These are phyloP conservation scores for Schizophyllum commune DNA, from an alignment of 1,284 basidiomycete genomes.

Conservation along the genomic window DNA sequence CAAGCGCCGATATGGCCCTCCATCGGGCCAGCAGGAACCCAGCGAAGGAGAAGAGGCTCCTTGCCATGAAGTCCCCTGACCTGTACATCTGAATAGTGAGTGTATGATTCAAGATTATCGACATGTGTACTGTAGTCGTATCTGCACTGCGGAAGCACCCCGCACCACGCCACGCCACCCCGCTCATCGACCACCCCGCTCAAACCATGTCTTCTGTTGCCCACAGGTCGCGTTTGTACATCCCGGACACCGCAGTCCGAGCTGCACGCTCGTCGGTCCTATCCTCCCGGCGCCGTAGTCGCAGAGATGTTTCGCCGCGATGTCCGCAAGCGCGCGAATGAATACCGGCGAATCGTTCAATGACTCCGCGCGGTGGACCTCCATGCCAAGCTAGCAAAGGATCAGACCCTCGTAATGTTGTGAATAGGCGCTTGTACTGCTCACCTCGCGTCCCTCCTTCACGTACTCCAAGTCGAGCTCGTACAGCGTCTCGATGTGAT, in stretches of 20 bases:
- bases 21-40: too few relatives aligned
- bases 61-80: too few relatives aligned
- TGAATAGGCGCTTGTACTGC: constrained; percentile 16
- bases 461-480: constrained; percentile 94
- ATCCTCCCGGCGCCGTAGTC: constrained; percentile 45
- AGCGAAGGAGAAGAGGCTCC: too few relatives aligned
- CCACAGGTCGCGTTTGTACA: constrained; percentile 87
- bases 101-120: too few relatives aligned
- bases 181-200: constrained; percentile 37
- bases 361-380: constrained; percentile 89
- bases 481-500: constrained; percentile 98
- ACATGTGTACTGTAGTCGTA: too few relatives aligned
- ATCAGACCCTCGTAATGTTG: neutral
- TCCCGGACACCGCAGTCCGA: constrained; percentile 87
- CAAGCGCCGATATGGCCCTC: too few relatives aligned
- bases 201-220: constrained; percentile 86
- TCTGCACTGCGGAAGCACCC: too few relatives aligned
- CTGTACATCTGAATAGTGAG: too few relatives aligned
- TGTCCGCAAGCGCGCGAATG: constrained; percentile 92
- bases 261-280: constrained; percentile 70
- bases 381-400: constrained; percentile 71
- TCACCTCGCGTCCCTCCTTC: constrained; percentile 85
- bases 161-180: constrained; percentile 13
- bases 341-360: constrained; percentile 98
- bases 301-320: constrained; percentile 77